Evolutionary conservation across 495 filamentous ascomycete species (phyloP).

Genomic region (Podospora appendiculata): DNA sequence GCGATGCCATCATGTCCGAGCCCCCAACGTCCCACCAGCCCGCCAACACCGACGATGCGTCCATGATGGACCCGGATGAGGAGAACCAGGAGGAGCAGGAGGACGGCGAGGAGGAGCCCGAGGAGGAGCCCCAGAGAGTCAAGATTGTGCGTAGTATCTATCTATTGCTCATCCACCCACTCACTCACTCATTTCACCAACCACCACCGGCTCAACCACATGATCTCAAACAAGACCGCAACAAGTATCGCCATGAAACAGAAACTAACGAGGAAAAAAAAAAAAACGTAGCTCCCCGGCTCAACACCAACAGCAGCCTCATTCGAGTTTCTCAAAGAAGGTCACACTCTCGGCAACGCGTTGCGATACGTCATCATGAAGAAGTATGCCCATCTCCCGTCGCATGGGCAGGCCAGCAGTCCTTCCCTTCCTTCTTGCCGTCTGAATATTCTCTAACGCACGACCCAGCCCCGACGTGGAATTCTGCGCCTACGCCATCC

Average conservation of each 20-base stretch:
- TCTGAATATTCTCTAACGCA: neutral
- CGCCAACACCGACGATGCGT: conserved; percentile 34
- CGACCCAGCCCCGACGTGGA: conserved; percentile 74
- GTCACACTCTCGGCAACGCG: conserved; percentile 92
- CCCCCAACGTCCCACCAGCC: conserved; percentile 32
- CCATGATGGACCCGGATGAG: conserved; percentile 18
- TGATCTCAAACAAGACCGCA: too few relatives aligned
- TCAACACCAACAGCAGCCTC: conserved; percentile 58
- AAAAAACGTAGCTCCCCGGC: conserved; percentile 51
- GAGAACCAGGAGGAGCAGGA: conserved; percentile 37
- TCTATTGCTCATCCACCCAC: too few relatives aligned
- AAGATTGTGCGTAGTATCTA: conserved; percentile 13
- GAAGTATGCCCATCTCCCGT: conserved; percentile 55
- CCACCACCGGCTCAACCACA: too few relatives aligned
- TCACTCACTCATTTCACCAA: too few relatives aligned
- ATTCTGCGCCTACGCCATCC: conserved; percentile 96
- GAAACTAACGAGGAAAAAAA: neutral
- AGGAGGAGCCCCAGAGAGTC: conserved; percentile 23
- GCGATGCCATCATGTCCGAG: conserved; percentile 50
- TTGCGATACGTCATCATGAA: conserved; percentile 96
- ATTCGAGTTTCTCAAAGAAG: conserved; percentile 87
- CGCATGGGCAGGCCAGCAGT: too few relatives aligned
- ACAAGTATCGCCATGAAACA: too few relatives aligned
- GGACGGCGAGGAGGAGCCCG: conserved; percentile 12
- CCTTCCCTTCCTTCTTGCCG: too few relatives aligned